Percentiles rank a stretch among this genome's conserved stretches.
Evolutionary conservation across 2,329 filamentous ascomycete species (phyloP).

Genomic region (Zasmidium cellare): DNA sequence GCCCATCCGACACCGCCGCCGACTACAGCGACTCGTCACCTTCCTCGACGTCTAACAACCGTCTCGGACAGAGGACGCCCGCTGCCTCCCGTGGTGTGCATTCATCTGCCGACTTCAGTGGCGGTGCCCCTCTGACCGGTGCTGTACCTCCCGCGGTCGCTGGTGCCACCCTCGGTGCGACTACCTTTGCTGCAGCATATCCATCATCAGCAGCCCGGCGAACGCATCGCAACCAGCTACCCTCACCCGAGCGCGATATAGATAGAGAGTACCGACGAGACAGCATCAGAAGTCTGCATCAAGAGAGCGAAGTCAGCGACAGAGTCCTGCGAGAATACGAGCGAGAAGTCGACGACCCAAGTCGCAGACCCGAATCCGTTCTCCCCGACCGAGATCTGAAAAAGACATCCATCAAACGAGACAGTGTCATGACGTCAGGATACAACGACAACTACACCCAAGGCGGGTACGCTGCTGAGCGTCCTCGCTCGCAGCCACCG

Average conservation of each 20-base stretch:
- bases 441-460: constrained; percentile 29
- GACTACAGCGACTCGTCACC: constrained; percentile 2
- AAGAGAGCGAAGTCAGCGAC: constrained; percentile 24
- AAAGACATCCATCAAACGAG: constrained; percentile 11
- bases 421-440: constrained; percentile 26
- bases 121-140: constrained; percentile 13
- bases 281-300: constrained; percentile 22
- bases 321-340: constrained; percentile 31
- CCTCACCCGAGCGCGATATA: constrained; percentile 17
- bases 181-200: constrained; percentile 2
- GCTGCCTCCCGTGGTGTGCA: constrained; percentile 12
- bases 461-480: constrained; percentile 16
- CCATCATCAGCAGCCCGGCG: constrained; percentile 12
- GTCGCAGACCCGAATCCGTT: constrained; percentile 26
- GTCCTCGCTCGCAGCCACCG: constrained; percentile 31
- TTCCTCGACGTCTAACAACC: constrained; percentile 8
- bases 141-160: constrained; percentile 5
- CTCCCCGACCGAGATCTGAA: constrained; percentile 15
- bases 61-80: constrained; percentile 6
- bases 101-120: constrained; percentile 15
- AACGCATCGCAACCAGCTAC: constrained; percentile 19
- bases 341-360: constrained; percentile 32
- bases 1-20: background rate
- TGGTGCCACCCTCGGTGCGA: constrained; percentile 4
- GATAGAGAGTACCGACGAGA: constrained; percentile 11